These are phyloP conservation scores for Pseudogymnoascus sp. DNA, from an alignment of 2,329 filamentous ascomycete genomes.

Conservation along the genomic window DNA sequence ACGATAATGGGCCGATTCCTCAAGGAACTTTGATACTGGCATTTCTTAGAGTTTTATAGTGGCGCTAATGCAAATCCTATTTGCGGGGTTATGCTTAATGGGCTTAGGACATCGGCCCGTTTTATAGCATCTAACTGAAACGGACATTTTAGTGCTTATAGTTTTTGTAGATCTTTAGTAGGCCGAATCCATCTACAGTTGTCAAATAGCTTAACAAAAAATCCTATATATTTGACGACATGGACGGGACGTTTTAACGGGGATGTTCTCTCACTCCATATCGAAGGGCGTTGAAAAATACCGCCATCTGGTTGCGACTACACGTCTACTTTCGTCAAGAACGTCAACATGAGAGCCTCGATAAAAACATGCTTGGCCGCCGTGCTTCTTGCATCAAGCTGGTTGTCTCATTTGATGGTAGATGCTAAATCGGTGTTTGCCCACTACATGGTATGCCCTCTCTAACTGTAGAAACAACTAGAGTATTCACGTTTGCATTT, in stretches of 20 bases:
- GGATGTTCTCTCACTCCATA: background rate
- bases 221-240: background rate
- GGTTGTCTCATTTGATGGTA: background rate
- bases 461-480: background rate
- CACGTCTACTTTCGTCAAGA: background rate
- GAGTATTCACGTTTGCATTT: background rate
- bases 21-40: background rate
- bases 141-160: background rate
- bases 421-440: slow-evolving; percentile 6
- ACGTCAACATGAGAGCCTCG: background rate
- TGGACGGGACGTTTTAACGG: background rate
- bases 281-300: background rate
- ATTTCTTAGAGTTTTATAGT: background rate
- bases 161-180: background rate
- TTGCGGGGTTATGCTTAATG: background rate
- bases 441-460: slow-evolving; percentile 8
- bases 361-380: background rate
- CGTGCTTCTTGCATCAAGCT: background rate
- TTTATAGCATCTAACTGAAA: too few species aligned
- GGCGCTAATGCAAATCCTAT: background rate
- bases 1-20: background rate
- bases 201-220: background rate
- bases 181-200: background rate
- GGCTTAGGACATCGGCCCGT: background rate
- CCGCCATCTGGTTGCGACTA: background rate